Percentiles rank a stretch among this genome's conserved stretches.
Evolutionary conservation across 306 rosid genomes (phyloP).

Genomic region (Cyamopsis tetragonoloba): DNA sequence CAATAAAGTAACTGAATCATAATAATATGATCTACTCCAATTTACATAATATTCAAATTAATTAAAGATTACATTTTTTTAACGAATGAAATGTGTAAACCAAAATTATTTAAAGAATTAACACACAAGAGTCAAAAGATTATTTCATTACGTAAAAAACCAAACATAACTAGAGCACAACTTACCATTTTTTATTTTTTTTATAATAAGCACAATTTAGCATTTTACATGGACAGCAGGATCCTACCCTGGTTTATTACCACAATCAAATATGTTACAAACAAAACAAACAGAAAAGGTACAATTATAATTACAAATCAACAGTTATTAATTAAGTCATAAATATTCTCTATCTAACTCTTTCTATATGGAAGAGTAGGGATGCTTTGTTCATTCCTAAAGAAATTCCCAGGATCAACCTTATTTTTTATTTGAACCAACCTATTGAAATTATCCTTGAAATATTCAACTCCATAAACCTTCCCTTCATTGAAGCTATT

Average conservation of each 20-base stretch:
- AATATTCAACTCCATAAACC: slow-evolving; percentile 58
- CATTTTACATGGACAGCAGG: too few relatives aligned
- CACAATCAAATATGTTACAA: background rate
- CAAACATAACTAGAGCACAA: too few relatives aligned
- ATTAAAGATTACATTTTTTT: too few relatives aligned
- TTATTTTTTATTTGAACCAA: slow-evolving; percentile 52
- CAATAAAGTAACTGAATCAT: too few relatives aligned
- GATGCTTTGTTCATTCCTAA: slow-evolving; percentile 69
- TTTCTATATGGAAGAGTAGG: slow-evolving; percentile 30
- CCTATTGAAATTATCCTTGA: slow-evolving; percentile 59
- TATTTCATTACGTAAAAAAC: too few relatives aligned
- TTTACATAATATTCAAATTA: too few relatives aligned
- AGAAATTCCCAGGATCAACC: slow-evolving; percentile 69
- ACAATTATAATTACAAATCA: background rate
- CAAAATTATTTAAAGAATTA: too few relatives aligned
- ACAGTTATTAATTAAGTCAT: background rate
- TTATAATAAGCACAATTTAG: too few relatives aligned
- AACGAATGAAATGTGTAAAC: too few relatives aligned
- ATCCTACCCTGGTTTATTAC: slow-evolving; percentile 1
- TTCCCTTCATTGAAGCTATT: slow-evolving; percentile 44
- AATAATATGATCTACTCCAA: too few relatives aligned
- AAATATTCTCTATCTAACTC: slow-evolving; percentile 1
- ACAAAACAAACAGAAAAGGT: background rate
- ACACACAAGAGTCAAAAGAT: too few relatives aligned
- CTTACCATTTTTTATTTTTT: too few relatives aligned